Conservation (phyloP, 257 asterid genomes). For the Salvia rosmarinus region DNA sequence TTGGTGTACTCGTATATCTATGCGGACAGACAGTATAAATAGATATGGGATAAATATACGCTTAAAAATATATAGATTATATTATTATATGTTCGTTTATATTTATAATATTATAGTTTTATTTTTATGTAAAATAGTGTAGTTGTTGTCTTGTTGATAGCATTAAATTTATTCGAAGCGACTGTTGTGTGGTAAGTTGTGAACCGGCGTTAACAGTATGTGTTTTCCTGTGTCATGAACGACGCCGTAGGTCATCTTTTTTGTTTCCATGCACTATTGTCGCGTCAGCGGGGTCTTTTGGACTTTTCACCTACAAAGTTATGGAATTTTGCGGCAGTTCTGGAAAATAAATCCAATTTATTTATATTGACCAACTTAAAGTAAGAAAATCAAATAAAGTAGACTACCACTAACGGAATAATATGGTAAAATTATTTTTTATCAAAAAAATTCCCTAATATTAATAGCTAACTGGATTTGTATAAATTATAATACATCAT, state of each 20-base stretch:
- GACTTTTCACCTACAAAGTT: conserved; percentile 29
- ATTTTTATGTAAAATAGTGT: too few species aligned
- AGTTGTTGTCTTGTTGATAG: too few species aligned
- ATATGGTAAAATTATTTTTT: neutral
- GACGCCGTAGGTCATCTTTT: conserved; percentile 28
- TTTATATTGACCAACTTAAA: conserved; percentile 3
- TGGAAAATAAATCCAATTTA: conserved; percentile 24
- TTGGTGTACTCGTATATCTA: too few species aligned
- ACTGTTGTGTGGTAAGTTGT: conserved; percentile 4
- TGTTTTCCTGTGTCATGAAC: neutral
- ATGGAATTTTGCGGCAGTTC: conserved; percentile 26
- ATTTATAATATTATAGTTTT: too few species aligned
- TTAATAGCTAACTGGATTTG: too few species aligned
- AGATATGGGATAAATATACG: too few species aligned
- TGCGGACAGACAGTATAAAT: too few species aligned
- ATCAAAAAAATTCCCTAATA: neutral
- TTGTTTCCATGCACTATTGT: conserved; percentile 21
- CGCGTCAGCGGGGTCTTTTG: conserved; percentile 20
- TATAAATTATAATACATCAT: too few species aligned
- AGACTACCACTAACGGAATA: neutral
- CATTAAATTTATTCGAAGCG: too few species aligned
- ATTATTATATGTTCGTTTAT: too few species aligned
- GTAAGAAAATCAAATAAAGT: neutral
- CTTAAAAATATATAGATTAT: too few species aligned
- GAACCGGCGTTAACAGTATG: conserved; percentile 36